Conservation (phyloP, 2,329 filamentous ascomycete species). For the Hawksworthiomyces lignivorus region DNA sequence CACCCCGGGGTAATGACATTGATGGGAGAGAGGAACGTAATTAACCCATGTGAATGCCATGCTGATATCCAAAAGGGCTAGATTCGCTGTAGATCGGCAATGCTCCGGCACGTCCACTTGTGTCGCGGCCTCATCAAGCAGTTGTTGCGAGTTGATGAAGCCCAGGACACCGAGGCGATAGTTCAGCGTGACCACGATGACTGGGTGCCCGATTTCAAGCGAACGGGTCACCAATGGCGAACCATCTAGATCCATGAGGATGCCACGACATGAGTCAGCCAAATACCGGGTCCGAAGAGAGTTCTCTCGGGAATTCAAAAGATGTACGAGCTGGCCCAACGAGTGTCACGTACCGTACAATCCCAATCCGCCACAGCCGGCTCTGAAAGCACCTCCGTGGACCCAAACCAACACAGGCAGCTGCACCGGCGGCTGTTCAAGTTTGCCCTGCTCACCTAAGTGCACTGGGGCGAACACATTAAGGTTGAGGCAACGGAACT, state of each 20-base stretch:
- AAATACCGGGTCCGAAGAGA: too few relatives aligned
- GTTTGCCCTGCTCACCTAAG: neutral
- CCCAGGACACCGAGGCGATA: conserved; percentile 1
- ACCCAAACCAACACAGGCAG: conserved; percentile 1
- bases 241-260: neutral
- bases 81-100: neutral
- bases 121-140: neutral
- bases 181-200: conserved; percentile 1
- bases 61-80: neutral
- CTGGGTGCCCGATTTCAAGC: neutral
- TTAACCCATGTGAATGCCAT: neutral
- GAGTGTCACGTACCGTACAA: neutral
- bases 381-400: neutral
- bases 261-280: too few relatives aligned
- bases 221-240: neutral
- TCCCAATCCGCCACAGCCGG: neutral
- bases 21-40: neutral
- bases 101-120: neutral
- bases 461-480: neutral
- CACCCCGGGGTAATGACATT: too few relatives aligned
- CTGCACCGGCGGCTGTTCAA: neutral
- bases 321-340: too few relatives aligned
- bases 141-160: neutral
- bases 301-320: too few relatives aligned
- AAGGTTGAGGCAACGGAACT: neutral